These are phyloP conservation scores for Umbelopsis sp. DNA, from an alignment of 192 early-diverging fungal genomes.

Conservation along the genomic window DNA sequence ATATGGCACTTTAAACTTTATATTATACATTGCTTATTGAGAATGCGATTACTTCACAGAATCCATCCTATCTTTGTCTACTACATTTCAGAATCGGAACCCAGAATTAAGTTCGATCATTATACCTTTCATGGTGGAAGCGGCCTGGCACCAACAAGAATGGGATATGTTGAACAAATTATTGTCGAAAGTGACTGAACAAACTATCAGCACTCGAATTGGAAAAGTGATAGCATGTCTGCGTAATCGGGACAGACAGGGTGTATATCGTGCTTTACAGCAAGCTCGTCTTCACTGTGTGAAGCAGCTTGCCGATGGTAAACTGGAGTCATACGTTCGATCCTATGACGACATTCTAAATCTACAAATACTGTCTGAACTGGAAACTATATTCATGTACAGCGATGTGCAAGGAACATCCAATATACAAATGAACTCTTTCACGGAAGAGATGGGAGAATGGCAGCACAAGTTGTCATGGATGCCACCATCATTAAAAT, in stretches of 20 bases:
- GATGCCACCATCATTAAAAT: neutral
- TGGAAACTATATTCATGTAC: constrained; percentile 41
- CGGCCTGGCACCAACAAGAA: constrained; percentile 64
- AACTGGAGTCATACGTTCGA: constrained; percentile 65
- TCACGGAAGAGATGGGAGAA: neutral
- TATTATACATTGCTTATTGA: neutral
- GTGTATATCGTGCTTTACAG: constrained; percentile 41
- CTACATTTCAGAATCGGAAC: constrained; percentile 41
- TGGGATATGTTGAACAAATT: constrained; percentile 57
- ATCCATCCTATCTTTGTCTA: constrained; percentile 52
- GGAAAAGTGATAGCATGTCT: constrained; percentile 54
- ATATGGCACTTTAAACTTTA: neutral
- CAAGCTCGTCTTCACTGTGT: constrained; percentile 48
- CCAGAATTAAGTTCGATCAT: constrained; percentile 53
- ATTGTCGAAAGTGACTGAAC: constrained; percentile 39
- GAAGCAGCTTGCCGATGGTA: constrained; percentile 55
- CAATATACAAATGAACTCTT: neutral
- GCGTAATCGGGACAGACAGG: constrained; percentile 31
- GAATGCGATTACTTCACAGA: constrained; percentile 30
- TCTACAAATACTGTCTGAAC: constrained; percentile 69
- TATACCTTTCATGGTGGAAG: constrained; percentile 54
- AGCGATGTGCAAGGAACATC: neutral
- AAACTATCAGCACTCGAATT: constrained; percentile 57
- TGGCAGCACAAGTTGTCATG: neutral
- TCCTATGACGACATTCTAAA: constrained; percentile 62